Base-by-base conservation (phyloP, 164 flowering plant species). In the Aristolochia californica region DNA sequence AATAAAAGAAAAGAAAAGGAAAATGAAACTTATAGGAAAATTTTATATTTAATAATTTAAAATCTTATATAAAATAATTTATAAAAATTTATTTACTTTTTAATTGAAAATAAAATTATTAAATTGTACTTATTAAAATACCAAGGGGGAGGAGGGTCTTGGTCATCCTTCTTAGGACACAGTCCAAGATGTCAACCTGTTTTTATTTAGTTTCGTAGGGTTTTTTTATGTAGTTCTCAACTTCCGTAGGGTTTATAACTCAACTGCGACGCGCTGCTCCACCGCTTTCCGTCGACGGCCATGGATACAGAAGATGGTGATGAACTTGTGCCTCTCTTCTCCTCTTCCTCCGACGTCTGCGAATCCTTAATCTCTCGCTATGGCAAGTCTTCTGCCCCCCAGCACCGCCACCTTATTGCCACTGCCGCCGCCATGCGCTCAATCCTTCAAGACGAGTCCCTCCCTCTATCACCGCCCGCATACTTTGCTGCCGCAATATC, bases 331-430 rank as follows among this genome's bases (percentile, higher is more conserved):
- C 44, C 40, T 2, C 11, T 25, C 1, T 5, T 17, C 16, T 13
- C 16, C 1, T 9, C 25, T 23, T 27, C 27, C 47, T 40, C 74
- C 28, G 98, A 91, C 71, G 61, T 91, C 38, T 87, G 87, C 74
- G 72, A 78, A 16, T 83, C 71, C 51, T 74, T 91, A 53, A 72
- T 85, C 67, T 69, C 66, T 59, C 96, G 98, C 8, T 91, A 87
- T 75, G 62, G 74, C 60, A 74, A 78, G 40, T 93, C 98, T 58
- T 62, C 86, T n/a, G 88, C 98, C 20, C 63, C 81, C 5, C 98
- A 88, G 58, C 98, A 93, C 79, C 84, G 85, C 67, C 97, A 93
- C 67, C 94, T 93, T 58, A 68, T 82, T 69, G 98, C 97, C 53
- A 75, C 95, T 55, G 89, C 97, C 48, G 83, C 82, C 61, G 94